These are phyloP conservation scores for Plasmodium knowlesi DNA, from an alignment of 169 alveolate genomes.

Conservation along the genomic window DNA sequence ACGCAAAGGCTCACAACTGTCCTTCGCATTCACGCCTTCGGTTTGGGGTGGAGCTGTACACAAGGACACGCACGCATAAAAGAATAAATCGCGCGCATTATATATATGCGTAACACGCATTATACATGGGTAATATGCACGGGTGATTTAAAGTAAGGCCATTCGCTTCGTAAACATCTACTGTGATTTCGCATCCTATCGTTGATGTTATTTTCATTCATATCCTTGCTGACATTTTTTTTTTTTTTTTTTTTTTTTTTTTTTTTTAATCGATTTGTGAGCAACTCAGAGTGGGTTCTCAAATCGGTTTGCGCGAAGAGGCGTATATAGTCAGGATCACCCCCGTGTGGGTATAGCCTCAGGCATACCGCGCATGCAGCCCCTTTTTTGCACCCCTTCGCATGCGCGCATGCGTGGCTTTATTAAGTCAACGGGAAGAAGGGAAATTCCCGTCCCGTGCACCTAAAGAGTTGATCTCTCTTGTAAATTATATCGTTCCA, in stretches of 20 bases:
- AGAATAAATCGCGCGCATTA: not conserved
- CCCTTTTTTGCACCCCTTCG: not conserved
- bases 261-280: not conserved
- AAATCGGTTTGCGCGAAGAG: not conserved
- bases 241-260: too few species aligned
- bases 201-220: not conserved
- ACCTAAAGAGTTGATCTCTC: not conserved
- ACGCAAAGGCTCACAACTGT: conserved; percentile 14
- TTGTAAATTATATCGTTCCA: not conserved
- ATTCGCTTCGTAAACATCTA: not conserved
- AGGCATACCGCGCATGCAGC: not conserved
- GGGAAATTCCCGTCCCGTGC: not conserved
- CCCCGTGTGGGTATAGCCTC: not conserved
- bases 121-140: not conserved
- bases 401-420: not conserved
- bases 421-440: not conserved
- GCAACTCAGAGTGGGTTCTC: not conserved
- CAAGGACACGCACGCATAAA: not conserved
- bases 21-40: conserved; percentile 19
- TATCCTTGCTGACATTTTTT: not conserved
- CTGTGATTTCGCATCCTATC: not conserved
- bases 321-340: not conserved
- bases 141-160: not conserved
- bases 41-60: not conserved
- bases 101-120: too few species aligned